Conservation (phyloP, 1,284 basidiomycete species). For the Cryptococcus depauperatus region DNA sequence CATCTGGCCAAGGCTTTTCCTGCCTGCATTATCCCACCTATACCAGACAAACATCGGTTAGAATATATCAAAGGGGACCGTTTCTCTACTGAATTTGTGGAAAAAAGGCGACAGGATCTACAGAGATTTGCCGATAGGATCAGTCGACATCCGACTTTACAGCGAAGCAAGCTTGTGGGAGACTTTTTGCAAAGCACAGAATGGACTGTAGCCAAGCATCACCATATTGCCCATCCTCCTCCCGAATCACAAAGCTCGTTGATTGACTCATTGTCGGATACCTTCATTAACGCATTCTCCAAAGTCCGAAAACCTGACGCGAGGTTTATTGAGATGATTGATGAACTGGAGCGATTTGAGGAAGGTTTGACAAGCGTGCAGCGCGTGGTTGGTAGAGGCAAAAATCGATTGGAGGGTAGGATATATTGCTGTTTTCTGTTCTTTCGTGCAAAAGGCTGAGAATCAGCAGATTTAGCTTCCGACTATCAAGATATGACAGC, state of each 20-base stretch:
- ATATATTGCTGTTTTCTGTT: too few relatives aligned
- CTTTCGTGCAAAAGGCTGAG: conserved; percentile 1
- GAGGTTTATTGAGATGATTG: conserved; percentile 83
- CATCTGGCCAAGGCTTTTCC: conserved; percentile 87
- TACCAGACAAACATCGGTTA: conserved; percentile 91
- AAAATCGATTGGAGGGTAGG: conserved; percentile 78
- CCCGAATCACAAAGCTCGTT: conserved; percentile 71
- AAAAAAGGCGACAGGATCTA: conserved; percentile 77
- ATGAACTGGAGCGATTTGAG: conserved; percentile 88
- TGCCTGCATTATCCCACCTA: conserved; percentile 88
- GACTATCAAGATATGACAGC: conserved; percentile 97
- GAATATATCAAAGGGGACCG: conserved; percentile 97
- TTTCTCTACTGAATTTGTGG: conserved; percentile 94
- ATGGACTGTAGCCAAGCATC: conserved; percentile 96
- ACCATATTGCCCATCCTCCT: conserved; percentile 80
- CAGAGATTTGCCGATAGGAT: conserved; percentile 88
- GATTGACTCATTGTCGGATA: conserved; percentile 90
- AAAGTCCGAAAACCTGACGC: conserved; percentile 95
- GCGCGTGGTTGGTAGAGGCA: conserved; percentile 64
- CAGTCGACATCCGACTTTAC: conserved; percentile 87
- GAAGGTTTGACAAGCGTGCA: conserved; percentile 77
- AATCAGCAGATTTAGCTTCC: conserved; percentile 66
- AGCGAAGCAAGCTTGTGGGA: conserved; percentile 76
- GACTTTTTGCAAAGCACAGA: conserved; percentile 94
- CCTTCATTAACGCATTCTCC: conserved; percentile 80